A percentile compares a stretch with the other conserved stretches of the same genome.
Evolutionary conservation across 805 yeast species (phyloP).

Genomic region (Diddensiella santjacobensis): DNA sequence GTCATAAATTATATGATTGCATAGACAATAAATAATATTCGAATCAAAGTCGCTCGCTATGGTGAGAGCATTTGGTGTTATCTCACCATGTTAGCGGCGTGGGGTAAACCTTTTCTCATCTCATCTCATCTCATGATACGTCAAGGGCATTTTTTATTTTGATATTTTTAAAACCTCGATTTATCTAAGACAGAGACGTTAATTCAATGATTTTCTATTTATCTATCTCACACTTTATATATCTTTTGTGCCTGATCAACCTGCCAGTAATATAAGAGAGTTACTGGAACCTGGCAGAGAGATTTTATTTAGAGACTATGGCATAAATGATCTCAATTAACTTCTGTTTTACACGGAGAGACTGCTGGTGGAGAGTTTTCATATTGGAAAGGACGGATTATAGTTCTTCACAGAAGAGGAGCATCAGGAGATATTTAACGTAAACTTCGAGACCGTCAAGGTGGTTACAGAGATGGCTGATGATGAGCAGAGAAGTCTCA

Average conservation of each 20-base stretch:
- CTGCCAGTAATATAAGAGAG: constrained; percentile 64
- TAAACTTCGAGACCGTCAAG: constrained; percentile 59
- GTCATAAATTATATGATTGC: too few relatives aligned
- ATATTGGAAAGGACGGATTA: constrained; percentile 97
- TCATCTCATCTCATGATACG: too few relatives aligned
- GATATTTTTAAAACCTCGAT: too few relatives aligned
- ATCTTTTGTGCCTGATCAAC: constrained; percentile 38
- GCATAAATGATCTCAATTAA: constrained; percentile 93
- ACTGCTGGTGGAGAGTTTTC: constrained; percentile 84
- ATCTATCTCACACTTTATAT: background rate
- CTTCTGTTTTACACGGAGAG: constrained; percentile 87
- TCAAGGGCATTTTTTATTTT: too few relatives aligned
- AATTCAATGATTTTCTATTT: too few relatives aligned
- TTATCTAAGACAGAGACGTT: background rate
- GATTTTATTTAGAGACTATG: constrained; percentile 88
- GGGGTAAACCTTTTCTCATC: too few relatives aligned
- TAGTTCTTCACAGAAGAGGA: constrained; percentile 97
- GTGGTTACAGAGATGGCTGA: constrained; percentile 85
- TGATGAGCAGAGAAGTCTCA: constrained; percentile 89
- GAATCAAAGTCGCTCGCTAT: too few relatives aligned
- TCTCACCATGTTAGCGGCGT: too few relatives aligned
- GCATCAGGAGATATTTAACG: constrained; percentile 65
- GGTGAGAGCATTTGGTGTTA: too few relatives aligned
- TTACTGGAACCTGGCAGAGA: constrained; percentile 90
- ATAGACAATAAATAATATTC: too few relatives aligned